Percentiles rank a stretch among this genome's conserved stretches.
Conservation (phyloP, 371 early-diverging fungal genomes). For the Phascolomyces articulosus region DNA sequence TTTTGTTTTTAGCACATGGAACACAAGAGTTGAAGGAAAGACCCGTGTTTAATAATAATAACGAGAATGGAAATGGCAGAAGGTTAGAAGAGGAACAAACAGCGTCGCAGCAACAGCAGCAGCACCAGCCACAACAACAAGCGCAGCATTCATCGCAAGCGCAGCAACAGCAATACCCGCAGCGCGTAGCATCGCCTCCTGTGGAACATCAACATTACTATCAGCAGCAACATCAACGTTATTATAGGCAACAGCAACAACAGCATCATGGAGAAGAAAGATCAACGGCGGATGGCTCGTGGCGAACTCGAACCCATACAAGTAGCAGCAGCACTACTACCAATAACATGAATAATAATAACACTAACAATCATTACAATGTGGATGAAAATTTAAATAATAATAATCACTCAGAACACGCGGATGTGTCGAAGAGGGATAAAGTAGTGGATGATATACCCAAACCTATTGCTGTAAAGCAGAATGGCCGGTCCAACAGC, state of each 20-base stretch:
- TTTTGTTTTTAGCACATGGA: constrained; percentile 21
- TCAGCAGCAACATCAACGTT: background rate
- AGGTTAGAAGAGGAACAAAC: background rate
- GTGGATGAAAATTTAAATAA: background rate
- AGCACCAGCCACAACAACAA: background rate
- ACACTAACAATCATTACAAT: background rate
- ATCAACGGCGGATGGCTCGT: constrained; percentile 16
- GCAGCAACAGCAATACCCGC: background rate
- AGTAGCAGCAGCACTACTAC: background rate
- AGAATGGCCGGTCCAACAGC: constrained; percentile 2
- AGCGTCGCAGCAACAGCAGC: background rate
- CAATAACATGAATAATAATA: background rate
- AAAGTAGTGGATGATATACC: background rate
- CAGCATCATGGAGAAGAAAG: constrained; percentile 22
- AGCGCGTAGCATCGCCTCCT: background rate
- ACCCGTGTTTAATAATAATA: constrained; percentile 23
- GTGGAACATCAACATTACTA: background rate
- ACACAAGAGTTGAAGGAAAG: constrained; percentile 26
- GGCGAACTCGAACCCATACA: constrained; percentile 19
- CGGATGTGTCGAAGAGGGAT: background rate
- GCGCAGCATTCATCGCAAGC: background rate
- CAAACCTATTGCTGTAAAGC: background rate
- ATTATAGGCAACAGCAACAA: constrained; percentile 18
- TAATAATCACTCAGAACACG: background rate
- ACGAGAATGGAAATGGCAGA: constrained; percentile 3